Percentiles rank a stretch among this genome's conserved stretches.
Evolutionary conservation across 106 monocot genomes (phyloP).

Genomic region (Chionographis japonica): DNA sequence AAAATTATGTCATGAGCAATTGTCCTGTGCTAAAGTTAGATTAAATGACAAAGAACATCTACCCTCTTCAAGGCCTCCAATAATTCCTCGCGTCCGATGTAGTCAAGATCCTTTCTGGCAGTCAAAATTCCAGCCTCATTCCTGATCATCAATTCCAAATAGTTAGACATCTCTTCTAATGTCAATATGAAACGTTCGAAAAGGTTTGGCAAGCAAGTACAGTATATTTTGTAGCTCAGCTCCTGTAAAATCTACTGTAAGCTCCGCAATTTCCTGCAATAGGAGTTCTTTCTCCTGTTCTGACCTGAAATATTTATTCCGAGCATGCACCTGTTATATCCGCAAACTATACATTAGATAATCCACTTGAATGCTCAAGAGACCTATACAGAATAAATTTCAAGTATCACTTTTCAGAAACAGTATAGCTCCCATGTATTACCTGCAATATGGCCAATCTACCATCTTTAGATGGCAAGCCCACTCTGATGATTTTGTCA

Average conservation of each 20-base stretch:
- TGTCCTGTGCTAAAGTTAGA: not conserved
- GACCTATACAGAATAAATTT: not conserved
- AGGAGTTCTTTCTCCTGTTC: slow-evolving; percentile 56
- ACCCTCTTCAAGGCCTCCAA: slow-evolving; percentile 78
- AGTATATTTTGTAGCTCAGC: slow-evolving; percentile 91
- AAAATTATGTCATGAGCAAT: not conserved
- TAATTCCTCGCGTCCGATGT: slow-evolving; percentile 70
- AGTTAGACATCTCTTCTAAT: slow-evolving; percentile 1
- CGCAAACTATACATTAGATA: slow-evolving; percentile 7
- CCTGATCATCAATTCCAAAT: slow-evolving; percentile 31
- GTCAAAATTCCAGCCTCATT: slow-evolving; percentile 91
- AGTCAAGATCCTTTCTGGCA: slow-evolving; percentile 77
- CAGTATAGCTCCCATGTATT: not conserved
- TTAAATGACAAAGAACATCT: slow-evolving; percentile 1
- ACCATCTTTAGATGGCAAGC: slow-evolving; percentile 81
- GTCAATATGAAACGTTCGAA: not conserved
- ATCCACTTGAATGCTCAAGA: not conserved
- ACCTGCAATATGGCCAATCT: slow-evolving; percentile 81
- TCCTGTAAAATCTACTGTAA: slow-evolving; percentile 85
- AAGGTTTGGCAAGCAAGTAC: slow-evolving; percentile 28
- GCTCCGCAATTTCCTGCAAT: slow-evolving; percentile 73
- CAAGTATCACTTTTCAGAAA: not conserved
- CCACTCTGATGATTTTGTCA: slow-evolving; percentile 89
- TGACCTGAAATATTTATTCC: slow-evolving; percentile 75
- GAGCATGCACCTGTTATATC: slow-evolving; percentile 62